phyloP scores from a whole-genome alignment of 257 asterid species.

The Fraxinus excelsior region DNA sequence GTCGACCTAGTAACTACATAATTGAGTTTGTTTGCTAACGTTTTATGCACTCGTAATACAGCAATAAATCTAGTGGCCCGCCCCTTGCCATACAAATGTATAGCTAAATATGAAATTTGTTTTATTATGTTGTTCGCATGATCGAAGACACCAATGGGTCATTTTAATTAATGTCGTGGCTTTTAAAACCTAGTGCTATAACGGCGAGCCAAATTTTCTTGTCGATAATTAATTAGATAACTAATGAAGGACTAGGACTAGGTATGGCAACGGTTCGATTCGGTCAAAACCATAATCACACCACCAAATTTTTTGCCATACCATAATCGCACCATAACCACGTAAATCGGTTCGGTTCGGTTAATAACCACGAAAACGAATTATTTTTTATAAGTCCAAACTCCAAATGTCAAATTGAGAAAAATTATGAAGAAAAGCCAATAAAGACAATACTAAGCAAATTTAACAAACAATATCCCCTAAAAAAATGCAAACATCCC shows the following conservation, averaged over 20 bases:
- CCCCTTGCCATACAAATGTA: background rate
- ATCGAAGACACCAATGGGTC: conserved; percentile 5
- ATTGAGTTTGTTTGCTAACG: background rate
- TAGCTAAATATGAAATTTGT: background rate
- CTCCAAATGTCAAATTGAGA: too few relatives aligned
- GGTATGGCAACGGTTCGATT: too few relatives aligned
- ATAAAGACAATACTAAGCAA: too few relatives aligned
- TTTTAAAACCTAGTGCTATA: background rate
- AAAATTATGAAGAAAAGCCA: too few relatives aligned
- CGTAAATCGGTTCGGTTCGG: too few relatives aligned
- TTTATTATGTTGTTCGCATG: conserved; percentile 10
- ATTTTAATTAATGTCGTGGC: background rate
- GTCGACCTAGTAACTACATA: background rate
- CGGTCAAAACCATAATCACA: too few relatives aligned
- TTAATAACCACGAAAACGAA: too few relatives aligned
- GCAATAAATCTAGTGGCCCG: background rate
- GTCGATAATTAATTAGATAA: background rate
- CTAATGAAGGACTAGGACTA: conserved; percentile 15
- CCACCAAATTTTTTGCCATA: too few relatives aligned
- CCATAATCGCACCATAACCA: too few relatives aligned
- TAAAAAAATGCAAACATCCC: too few relatives aligned
- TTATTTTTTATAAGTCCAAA: too few relatives aligned
- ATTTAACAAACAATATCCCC: too few relatives aligned
- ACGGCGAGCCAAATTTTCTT: background rate
- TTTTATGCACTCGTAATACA: background rate